These are phyloP conservation scores for Croton setiger DNA, from an alignment of 441 rosid genomes.

Conservation along the genomic window DNA sequence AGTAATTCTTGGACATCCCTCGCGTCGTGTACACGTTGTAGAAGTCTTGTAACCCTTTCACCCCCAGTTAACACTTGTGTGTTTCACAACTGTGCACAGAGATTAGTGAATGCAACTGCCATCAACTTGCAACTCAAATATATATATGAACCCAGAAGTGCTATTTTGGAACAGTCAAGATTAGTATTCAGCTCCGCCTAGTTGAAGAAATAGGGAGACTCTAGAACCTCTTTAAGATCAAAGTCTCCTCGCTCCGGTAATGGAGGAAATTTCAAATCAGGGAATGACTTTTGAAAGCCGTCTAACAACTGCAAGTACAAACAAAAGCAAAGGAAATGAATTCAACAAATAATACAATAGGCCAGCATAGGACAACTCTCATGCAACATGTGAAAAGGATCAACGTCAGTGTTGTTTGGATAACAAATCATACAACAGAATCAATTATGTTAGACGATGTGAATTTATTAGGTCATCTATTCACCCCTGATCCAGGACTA, in stretches of 20 bases:
- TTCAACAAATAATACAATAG: not conserved
- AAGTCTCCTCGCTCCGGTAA: constrained; percentile 91
- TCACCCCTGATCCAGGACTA: not conserved
- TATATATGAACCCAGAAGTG: not conserved
- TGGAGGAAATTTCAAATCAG: constrained; percentile 73
- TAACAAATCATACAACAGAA: not conserved
- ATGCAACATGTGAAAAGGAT: not conserved
- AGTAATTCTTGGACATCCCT: constrained; percentile 7
- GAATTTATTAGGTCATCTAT: not conserved
- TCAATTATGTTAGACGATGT: not conserved
- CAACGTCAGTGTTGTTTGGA: not conserved
- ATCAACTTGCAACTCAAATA: constrained; percentile 13
- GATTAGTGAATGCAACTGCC: constrained; percentile 3
- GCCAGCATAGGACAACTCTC: not conserved
- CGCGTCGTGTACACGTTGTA: not conserved
- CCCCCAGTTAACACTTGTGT: not conserved
- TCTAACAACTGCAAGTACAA: constrained; percentile 71
- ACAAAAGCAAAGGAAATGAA: constrained; percentile 21
- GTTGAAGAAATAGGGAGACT: constrained; percentile 92
- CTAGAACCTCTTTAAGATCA: constrained; percentile 74
- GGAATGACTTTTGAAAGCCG: constrained; percentile 75
- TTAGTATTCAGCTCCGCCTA: constrained; percentile 31
- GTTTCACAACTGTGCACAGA: constrained; percentile 6
- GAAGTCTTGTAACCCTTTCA: constrained; percentile 7
- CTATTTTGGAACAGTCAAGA: not conserved